Percentiles rank a stretch among this genome's conserved stretches.
These are phyloP conservation scores for Emmonsiellopsis sp. DNA, from an alignment of 2,329 filamentous ascomycete species.

Conservation along the genomic window DNA sequence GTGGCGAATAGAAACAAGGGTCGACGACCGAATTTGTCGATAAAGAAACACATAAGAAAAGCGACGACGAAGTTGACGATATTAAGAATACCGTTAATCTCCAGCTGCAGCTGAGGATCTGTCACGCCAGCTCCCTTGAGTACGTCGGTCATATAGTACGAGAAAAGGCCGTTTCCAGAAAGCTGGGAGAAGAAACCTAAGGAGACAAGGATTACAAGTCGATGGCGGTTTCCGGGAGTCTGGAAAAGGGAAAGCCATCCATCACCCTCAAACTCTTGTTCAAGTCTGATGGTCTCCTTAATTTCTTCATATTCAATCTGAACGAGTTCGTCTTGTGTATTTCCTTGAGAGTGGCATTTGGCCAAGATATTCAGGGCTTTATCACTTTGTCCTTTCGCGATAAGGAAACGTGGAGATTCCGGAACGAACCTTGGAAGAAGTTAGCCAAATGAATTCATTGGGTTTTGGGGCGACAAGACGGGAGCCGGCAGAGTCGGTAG, in stretches of 20 bases:
- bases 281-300: constrained; percentile 34
- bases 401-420: constrained; percentile 50
- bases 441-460: neutral
- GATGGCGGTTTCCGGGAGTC: constrained; percentile 45
- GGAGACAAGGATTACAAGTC: constrained; percentile 45
- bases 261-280: constrained; percentile 39
- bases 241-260: constrained; percentile 37
- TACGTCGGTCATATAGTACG: constrained; percentile 32
- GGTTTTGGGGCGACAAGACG: neutral
- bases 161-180: constrained; percentile 42
- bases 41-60: constrained; percentile 28
- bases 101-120: constrained; percentile 27
- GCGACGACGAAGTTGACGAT: constrained; percentile 32
- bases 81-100: constrained; percentile 35
- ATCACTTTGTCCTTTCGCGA: constrained; percentile 22
- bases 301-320: constrained; percentile 28
- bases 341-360: constrained; percentile 33
- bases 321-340: constrained; percentile 25
- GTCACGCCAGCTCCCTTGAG: constrained; percentile 31
- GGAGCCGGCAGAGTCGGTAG: neutral
- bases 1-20: constrained; percentile 36
- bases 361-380: constrained; percentile 23
- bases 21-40: constrained; percentile 36
- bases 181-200: constrained; percentile 51
- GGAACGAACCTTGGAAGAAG: constrained; percentile 43